Percentiles rank a stretch among this genome's conserved stretches.
These are phyloP conservation scores for Podila epigama DNA, from an alignment of 192 early-diverging fungal species.

Conservation along the genomic window DNA sequence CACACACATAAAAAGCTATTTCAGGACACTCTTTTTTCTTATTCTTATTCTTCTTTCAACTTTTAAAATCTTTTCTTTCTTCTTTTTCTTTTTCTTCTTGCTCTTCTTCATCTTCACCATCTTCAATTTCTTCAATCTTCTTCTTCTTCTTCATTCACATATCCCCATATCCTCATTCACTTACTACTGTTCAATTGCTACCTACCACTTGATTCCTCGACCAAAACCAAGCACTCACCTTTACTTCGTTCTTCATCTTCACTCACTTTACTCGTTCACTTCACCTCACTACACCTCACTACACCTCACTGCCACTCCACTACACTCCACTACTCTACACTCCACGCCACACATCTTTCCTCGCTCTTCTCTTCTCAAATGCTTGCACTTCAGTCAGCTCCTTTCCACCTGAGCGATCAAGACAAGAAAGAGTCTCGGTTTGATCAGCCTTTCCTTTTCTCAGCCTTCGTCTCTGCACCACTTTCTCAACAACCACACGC, in stretches of 20 bases:
- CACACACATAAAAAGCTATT: background rate
- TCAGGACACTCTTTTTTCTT: background rate
- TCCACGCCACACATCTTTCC: background rate
- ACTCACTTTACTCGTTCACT: constrained; percentile 1
- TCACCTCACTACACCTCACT: background rate
- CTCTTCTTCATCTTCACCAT: background rate
- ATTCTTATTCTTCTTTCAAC: background rate
- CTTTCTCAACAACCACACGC: background rate
- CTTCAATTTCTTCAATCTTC: background rate
- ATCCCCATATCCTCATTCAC: background rate
- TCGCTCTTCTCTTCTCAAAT: constrained; percentile 1
- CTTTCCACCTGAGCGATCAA: constrained; percentile 47
- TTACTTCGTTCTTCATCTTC: background rate
- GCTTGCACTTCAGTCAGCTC: constrained; percentile 48
- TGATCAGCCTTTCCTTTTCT: constrained; percentile 36
- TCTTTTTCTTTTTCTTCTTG: background rate
- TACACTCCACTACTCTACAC: background rate
- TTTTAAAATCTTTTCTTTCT: background rate
- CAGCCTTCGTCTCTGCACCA: background rate
- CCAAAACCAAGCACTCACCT: background rate
- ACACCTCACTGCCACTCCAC: background rate
- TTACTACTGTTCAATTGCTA: too few species aligned
- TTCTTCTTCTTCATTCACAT: constrained; percentile 4
- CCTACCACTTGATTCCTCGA: too few species aligned
- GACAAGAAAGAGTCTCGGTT: constrained; percentile 41